Base-by-base conservation (phyloP, 495 filamentous ascomycete species). In the Podospora tetraspora region DNA sequence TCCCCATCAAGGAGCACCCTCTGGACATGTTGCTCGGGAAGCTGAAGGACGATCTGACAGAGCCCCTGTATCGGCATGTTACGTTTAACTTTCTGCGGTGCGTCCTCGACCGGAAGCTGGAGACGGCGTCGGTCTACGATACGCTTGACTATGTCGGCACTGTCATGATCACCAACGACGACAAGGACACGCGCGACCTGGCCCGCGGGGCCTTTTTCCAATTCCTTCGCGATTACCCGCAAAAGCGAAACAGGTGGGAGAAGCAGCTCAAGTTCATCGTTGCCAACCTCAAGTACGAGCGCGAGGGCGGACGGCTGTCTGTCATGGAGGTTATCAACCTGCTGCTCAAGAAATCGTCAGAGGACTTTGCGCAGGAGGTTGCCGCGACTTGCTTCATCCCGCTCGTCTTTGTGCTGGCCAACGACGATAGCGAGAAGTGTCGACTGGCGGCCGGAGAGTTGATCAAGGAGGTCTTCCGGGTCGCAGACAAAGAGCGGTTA, bases 121-220 rank as follows among this genome's bases (percentile, higher is more conserved):
- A 96, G 66, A 92, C 96, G 60, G 86, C 93, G 1, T 87, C 91
- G 61, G 88, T 98, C 61, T 99, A 98, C 77, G 94, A 98, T 71
- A 88, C 91, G 16, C 85, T 96, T 62, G 95, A 99, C 73, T 85
- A 89, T 70, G 88, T 97, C 34, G 91, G 92, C 25, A 87, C 84
- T n/a, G 89, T 98, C 78, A 97, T 98, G 94, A 91, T 99, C 67
- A 97, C 91, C 25, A 97, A 97, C 77, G 90, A 96, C 66, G 93
- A 93, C 70, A 88, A 90, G 71, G 87, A 88, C 69, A 91, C 94
- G 3, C 86, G 94, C 57, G 93, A 97, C 72, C 79, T 94, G 37
- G 94, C 94, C 21, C 87, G 96, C 30, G 92, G 92, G 23, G 90
- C 89, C 25, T 99, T 96, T 79, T 88, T 97, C 76, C 92, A 97